phyloP scores from a whole-genome alignment of 1,284 basidiomycete genomes.

The Boletellus sp. region DNA sequence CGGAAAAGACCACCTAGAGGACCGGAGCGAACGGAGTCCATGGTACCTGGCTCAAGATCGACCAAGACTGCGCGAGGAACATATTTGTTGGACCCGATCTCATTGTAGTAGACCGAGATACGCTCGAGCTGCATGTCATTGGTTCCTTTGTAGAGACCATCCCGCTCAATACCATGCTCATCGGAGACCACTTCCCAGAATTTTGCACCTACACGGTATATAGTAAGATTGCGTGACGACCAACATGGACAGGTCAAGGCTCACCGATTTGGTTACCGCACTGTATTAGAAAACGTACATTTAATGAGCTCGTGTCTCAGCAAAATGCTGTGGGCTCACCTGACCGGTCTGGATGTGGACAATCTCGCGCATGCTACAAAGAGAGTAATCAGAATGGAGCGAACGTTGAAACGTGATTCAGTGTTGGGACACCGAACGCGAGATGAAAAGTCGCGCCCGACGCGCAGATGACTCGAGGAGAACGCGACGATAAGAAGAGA shows the following conservation, averaged over 20 bases:
- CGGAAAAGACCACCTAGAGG: slow-evolving; percentile 86
- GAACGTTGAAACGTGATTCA: slow-evolving; percentile 18
- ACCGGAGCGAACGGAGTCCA: slow-evolving; percentile 90
- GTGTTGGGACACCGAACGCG: slow-evolving; percentile 44
- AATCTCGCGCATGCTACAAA: slow-evolving; percentile 88
- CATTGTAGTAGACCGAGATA: slow-evolving; percentile 95
- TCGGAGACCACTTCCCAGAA: slow-evolving; percentile 99
- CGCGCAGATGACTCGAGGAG: slow-evolving; percentile 18
- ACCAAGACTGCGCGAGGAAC: slow-evolving; percentile 94
- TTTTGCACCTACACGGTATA: slow-evolving; percentile 76
- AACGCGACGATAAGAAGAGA: slow-evolving; percentile 14
- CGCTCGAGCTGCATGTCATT: slow-evolving; percentile 96
- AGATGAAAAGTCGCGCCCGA: slow-evolving; percentile 25
- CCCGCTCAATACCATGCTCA: slow-evolving; percentile 93
- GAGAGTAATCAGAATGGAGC: slow-evolving; percentile 30
- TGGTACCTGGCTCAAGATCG: slow-evolving; percentile 95
- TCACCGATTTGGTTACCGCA: slow-evolving; percentile 97
- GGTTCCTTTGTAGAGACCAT: slow-evolving; percentile 91
- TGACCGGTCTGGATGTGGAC: slow-evolving; percentile 96
- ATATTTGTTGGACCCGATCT: slow-evolving; percentile 89
- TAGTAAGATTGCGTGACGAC: slow-evolving; percentile 4
- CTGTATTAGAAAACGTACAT: slow-evolving; percentile 41
- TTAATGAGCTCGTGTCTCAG: slow-evolving; percentile 3
- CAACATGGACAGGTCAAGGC: slow-evolving; percentile 26
- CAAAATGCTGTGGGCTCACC: slow-evolving; percentile 43